Base-by-base conservation (phyloP, 768 basidiomycete genomes). In the Porpolomopsis calyptriformis region DNA sequence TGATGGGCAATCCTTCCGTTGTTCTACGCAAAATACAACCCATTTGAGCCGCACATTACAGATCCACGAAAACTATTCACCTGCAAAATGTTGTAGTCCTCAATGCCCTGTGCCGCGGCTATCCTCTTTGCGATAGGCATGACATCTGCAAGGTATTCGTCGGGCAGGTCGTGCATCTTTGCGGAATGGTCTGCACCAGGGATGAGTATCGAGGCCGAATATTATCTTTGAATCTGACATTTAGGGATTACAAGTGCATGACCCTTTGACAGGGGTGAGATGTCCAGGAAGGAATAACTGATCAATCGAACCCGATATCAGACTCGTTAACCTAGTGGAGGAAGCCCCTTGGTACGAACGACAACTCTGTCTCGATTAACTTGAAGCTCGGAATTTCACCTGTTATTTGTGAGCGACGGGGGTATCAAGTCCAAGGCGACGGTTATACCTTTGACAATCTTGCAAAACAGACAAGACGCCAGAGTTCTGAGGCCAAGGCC, bases 201-300 rank as follows among this genome's bases (percentile, higher is more conserved):
- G 19, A 19, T 43, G 34, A 23, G 40, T 24, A 16, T 38, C 12
- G 10, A 38, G 19, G 4, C 14, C 23, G 35, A 34, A 11, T 33
- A 14, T 18, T 11, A 16, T 35, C 29, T 5, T 23, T 18, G 23
- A 36, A 12, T 49, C 63, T 61, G 48, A 94, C 93, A 82, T 71
- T 97, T 99, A 2, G 94, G 94, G 51, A 99, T 88, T 44, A 98
- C 69, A 27, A 98, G 74, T 10, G 88, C 78, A 64, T 99, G 91
- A 3, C 94, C 94, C 56, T 76, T 80, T n/a, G 90, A 73, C 19
- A 97, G 66, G 6, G 94, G 93, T 1, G 81, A 81, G 51, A 99
- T 87, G 54, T 97, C 96, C 53, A 99, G 77, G 69, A 99, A 97
- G 0, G 94, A 79, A 58, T 69, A 84, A 11, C 86, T 89, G 57